A percentile compares a stretch with the other conserved stretches of the same genome.
These are phyloP conservation scores for Scortechinia acanthostroma DNA, from an alignment of 2,329 filamentous ascomycete genomes.

Conservation along the genomic window DNA sequence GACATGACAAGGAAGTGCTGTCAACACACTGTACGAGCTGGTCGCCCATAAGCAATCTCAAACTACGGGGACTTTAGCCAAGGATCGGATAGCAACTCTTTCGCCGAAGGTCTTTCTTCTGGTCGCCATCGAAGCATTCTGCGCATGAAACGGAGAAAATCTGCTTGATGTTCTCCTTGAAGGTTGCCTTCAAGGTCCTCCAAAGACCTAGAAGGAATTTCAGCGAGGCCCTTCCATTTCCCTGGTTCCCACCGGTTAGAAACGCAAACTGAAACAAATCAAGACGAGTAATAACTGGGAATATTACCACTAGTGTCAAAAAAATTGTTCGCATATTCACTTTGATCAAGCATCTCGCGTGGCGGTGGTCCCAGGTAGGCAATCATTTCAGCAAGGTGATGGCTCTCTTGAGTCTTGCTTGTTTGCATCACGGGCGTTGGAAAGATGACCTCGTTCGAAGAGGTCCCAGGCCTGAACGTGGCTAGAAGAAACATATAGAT, in stretches of 20 bases:
- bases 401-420: constrained; percentile 3
- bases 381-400: constrained; percentile 1
- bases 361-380: neutral
- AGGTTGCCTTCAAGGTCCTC: neutral
- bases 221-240: neutral
- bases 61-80: constrained; percentile 1
- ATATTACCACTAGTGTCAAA: neutral
- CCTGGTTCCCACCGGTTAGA: neutral
- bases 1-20: too few species aligned
- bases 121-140: neutral
- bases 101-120: neutral
- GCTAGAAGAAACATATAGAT: neutral
- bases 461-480: constrained; percentile 12
- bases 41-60: too few species aligned
- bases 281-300: neutral
- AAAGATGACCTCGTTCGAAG: constrained; percentile 11
- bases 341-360: neutral
- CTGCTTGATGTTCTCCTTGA: neutral
- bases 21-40: too few species aligned
- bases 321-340: neutral
- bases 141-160: neutral
- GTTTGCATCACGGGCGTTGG: constrained; percentile 7
- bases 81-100: neutral
- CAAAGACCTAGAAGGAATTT: neutral
- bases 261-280: neutral